Base-by-base conservation (phyloP, 169 alveolate genomes). In the Perkinsus olseni region DNA sequence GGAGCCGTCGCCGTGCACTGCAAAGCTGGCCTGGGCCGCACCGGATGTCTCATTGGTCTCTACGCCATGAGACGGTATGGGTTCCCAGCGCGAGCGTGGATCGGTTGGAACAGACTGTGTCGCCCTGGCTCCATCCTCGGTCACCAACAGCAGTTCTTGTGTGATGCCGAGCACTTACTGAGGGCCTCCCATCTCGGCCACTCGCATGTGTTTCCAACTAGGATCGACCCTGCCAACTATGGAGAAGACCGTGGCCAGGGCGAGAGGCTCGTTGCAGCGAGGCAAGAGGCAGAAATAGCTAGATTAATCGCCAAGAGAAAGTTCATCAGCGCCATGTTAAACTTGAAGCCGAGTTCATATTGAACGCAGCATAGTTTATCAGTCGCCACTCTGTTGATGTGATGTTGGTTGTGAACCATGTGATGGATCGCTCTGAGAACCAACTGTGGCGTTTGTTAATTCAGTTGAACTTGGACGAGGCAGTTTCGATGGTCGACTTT, bases 21-120 rank as follows among this genome's bases (percentile, higher is more conserved):
- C 93, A 98, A 98, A 93, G 99, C 99, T 82, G 99, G 99, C 3
- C 96, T 98, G 28, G 99, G 99, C 74, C 95, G 99, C 93, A 98
- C 99, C 36, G 99, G 99, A 34, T 96, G 98, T 45, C 94, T 98
- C 62, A 96, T 98, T 31, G 99, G 98, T 24, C 94, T 96, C 92
- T 98, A 97, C 93, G 98, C 98, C 0, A 97, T 98, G 95, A 98
- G 97, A 92, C 97, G 97, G 93, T 97, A 93, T 93, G 94, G 95
- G 91, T 97, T 98, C 91, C 97, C 98, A 21, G 98, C 99, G 34
- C 96, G 97, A 28, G 98, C 97, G 38, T 98, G 97, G 95, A 97
- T 97, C 62, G 99, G 98, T 0, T 98, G 98, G 98, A 96, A 96
- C 62, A 94, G 99, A 91, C 95, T 98, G 8, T 62, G 82, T 62